Conservation (phyloP, 805 yeast genomes). For the Teunomyces lycoperdinae region DNA sequence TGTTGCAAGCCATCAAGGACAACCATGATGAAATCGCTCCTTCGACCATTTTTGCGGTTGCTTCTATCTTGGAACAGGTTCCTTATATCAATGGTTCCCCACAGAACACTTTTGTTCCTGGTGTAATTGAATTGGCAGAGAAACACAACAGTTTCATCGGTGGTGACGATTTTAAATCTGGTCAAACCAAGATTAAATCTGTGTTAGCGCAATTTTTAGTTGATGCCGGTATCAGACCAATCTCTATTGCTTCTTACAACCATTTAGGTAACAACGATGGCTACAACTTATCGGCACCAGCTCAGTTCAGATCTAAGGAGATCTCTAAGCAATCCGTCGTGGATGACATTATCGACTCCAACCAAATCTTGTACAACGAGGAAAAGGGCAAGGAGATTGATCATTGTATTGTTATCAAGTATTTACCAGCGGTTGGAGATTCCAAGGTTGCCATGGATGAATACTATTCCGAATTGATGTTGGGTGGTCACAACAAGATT, state of each 20-base stretch:
- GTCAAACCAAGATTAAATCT: slow-evolving; percentile 95
- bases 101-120: slow-evolving; percentile 96
- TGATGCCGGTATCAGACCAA: slow-evolving; percentile 95
- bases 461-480: slow-evolving; percentile 93
- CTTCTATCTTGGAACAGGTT: slow-evolving; percentile 80
- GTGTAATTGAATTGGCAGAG: slow-evolving; percentile 88
- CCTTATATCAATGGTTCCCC: slow-evolving; percentile 97
- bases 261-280: slow-evolving; percentile 98
- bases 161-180: slow-evolving; percentile 96
- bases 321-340: slow-evolving; percentile 90
- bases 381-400: slow-evolving; percentile 76
- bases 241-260: slow-evolving; percentile 92
- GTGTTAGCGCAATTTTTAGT: slow-evolving; percentile 93
- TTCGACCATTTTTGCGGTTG: slow-evolving; percentile 91
- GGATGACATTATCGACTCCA: slow-evolving; percentile 90
- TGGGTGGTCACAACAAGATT: slow-evolving; percentile 95
- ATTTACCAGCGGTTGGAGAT: slow-evolving; percentile 92
- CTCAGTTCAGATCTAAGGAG: slow-evolving; percentile 93
- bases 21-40: slow-evolving; percentile 88
- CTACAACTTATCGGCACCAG: slow-evolving; percentile 83
- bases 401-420: slow-evolving; percentile 94
- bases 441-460: slow-evolving; percentile 98
- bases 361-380: slow-evolving; percentile 78
- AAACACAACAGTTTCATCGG: slow-evolving; percentile 74
- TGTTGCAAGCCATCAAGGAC: slow-evolving; percentile 66